phyloP scores from a whole-genome alignment of 2,329 filamentous ascomycete genomes.

The Clonostachys rhizophaga region DNA sequence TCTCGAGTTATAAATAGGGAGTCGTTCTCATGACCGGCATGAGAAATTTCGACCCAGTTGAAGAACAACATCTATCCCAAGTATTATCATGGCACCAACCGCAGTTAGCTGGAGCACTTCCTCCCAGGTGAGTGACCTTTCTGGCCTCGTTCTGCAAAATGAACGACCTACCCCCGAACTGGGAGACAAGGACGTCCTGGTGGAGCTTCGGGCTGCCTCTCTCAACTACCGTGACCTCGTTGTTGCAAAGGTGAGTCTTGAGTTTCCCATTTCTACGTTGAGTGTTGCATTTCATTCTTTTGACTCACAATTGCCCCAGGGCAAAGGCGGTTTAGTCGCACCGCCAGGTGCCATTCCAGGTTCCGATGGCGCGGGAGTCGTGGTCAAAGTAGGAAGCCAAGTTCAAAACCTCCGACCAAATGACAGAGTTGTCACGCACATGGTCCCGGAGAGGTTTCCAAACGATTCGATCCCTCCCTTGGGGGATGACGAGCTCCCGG shows the following conservation, averaged over 20 bases:
- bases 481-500: constrained; percentile 12
- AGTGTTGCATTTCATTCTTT: not conserved
- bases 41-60: no score
- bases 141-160: constrained; percentile 5
- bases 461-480: not conserved
- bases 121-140: not conserved
- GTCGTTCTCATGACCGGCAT: no score
- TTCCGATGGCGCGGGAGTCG: constrained; percentile 35
- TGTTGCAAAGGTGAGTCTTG: constrained; percentile 24
- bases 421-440: constrained; percentile 46
- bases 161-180: constrained; percentile 21
- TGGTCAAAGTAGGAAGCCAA: constrained; percentile 42
- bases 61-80: no score
- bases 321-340: constrained; percentile 12
- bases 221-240: constrained; percentile 44
- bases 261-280: not conserved
- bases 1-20: no score
- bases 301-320: constrained; percentile 3
- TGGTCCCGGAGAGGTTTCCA: not conserved
- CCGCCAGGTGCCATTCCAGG: constrained; percentile 17
- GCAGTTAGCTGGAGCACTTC: not conserved
- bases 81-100: no score
- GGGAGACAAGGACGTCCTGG: constrained; percentile 54
- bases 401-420: constrained; percentile 31
- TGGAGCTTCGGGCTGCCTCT: constrained; percentile 46